phyloP scores from a whole-genome alignment of 805 yeast species.

The Grigorovia transvaalensis region DNA sequence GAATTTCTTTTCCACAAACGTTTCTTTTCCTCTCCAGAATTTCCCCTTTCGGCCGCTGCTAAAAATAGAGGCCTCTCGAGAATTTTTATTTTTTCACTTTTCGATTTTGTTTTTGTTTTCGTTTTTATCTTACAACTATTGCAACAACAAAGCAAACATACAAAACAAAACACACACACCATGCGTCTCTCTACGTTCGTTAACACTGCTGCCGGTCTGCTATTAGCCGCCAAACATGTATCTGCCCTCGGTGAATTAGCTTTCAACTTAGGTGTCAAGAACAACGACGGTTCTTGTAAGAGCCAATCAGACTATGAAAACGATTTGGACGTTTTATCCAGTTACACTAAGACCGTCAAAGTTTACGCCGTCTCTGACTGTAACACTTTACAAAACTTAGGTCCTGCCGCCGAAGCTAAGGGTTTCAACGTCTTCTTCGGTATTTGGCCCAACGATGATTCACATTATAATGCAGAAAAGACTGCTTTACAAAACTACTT shows the following conservation, averaged over 20 bases:
- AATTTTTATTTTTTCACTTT: not conserved
- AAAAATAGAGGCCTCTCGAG: not conserved
- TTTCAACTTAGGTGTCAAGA: slow-evolving; percentile 78
- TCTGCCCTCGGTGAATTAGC: slow-evolving; percentile 64
- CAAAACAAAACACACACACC: not conserved
- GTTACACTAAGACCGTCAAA: slow-evolving; percentile 58
- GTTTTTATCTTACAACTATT: not conserved
- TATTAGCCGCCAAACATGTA: slow-evolving; percentile 35
- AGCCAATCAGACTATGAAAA: slow-evolving; percentile 53
- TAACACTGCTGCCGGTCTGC: slow-evolving; percentile 34
- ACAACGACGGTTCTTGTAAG: slow-evolving; percentile 68
- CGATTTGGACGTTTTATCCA: slow-evolving; percentile 52
- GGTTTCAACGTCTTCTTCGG: slow-evolving; percentile 75
- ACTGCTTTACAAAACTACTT: slow-evolving; percentile 58
- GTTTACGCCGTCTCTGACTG: slow-evolving; percentile 92
- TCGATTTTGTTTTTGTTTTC: not conserved
- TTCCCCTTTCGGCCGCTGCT: not conserved
- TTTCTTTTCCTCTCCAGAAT: not conserved
- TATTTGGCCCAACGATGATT: slow-evolving; percentile 86
- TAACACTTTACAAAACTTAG: slow-evolving; percentile 73
- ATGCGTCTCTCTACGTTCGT: slow-evolving; percentile 32
- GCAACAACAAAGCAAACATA: not conserved
- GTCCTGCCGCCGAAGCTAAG: slow-evolving; percentile 74
- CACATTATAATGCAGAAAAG: slow-evolving; percentile 68
- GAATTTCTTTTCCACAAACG: not conserved